These are phyloP conservation scores for Euphrasia arctica DNA, from an alignment of 305 asterid species.

Conservation along the genomic window DNA sequence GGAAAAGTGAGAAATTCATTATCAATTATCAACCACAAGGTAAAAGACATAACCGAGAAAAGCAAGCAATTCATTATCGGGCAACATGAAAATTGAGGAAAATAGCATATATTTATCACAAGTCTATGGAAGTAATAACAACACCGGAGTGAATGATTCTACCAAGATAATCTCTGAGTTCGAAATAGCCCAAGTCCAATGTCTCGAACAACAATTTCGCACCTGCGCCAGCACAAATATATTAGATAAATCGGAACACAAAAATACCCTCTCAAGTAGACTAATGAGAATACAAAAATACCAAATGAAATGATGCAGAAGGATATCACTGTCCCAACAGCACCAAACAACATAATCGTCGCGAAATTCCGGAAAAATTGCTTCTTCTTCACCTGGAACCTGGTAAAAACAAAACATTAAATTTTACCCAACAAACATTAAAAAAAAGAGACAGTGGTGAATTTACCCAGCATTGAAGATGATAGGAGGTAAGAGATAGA, in stretches of 20 bases:
- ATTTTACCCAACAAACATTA: no score
- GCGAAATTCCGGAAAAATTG: slow-evolving; percentile 61
- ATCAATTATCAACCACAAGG: no score
- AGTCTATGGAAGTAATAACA: neutral
- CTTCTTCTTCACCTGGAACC: slow-evolving; percentile 78
- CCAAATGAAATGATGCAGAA: slow-evolving; percentile 60
- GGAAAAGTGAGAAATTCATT: neutral
- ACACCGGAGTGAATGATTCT: slow-evolving; percentile 7
- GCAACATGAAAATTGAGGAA: neutral
- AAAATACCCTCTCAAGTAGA: neutral
- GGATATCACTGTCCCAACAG: slow-evolving; percentile 63
- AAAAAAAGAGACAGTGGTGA: no score
- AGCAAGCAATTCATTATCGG: neutral
- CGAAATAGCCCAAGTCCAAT: slow-evolving; percentile 47
- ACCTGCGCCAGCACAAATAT: slow-evolving; percentile 36
- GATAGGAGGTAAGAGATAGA: slow-evolving; percentile 73
- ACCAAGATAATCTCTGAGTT: slow-evolving; percentile 78
- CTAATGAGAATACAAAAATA: slow-evolving; percentile 27
- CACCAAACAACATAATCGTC: slow-evolving; percentile 60
- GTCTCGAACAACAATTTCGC: slow-evolving; percentile 46
- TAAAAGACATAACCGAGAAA: no score
- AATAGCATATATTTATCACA: neutral
- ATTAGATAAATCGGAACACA: neutral
- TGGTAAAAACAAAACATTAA: slow-evolving; percentile 23
- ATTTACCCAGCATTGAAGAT: slow-evolving; percentile 71